phyloP scores from a whole-genome alignment of 805 yeast species.

The Myxozyma udenii region DNA sequence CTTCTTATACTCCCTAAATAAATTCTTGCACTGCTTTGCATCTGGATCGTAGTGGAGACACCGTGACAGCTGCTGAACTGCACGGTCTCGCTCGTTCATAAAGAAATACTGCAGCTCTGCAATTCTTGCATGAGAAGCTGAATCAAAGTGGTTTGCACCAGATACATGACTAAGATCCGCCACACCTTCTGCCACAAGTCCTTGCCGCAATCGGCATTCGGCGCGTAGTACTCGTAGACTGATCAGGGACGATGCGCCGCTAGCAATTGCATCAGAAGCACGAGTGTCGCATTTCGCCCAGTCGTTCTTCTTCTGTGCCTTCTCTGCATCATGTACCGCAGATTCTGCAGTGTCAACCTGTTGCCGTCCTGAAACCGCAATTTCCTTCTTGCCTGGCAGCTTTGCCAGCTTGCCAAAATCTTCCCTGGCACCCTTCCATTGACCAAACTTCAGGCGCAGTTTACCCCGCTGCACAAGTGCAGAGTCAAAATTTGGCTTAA shows the following conservation, averaged over 20 bases:
- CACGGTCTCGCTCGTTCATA: slow-evolving; percentile 51
- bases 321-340: slow-evolving; percentile 23
- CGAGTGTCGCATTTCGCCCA: slow-evolving; percentile 32
- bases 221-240: slow-evolving; percentile 37
- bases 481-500: slow-evolving; percentile 38
- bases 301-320: slow-evolving; percentile 19
- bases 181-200: slow-evolving; percentile 37
- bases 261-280: slow-evolving; percentile 34
- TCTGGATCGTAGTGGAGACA: slow-evolving; percentile 82
- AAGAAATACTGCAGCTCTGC: slow-evolving; percentile 49
- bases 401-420: slow-evolving; percentile 31
- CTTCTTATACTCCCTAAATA: slow-evolving; percentile 28
- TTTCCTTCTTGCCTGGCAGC: slow-evolving; percentile 25
- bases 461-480: slow-evolving; percentile 40
- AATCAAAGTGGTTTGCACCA: slow-evolving; percentile 31
- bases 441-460: slow-evolving; percentile 37
- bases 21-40: slow-evolving; percentile 52
- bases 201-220: slow-evolving; percentile 36
- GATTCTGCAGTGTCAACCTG: slow-evolving; percentile 21
- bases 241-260: slow-evolving; percentile 33
- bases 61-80: slow-evolving; percentile 53
- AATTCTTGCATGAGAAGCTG: slow-evolving; percentile 33
- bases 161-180: slow-evolving; percentile 38
- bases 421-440: slow-evolving; percentile 25
- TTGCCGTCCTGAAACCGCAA: slow-evolving; percentile 4